Conservation (phyloP, 2,329 filamentous ascomycete genomes). For the Annulohypoxylon truncatum region DNA sequence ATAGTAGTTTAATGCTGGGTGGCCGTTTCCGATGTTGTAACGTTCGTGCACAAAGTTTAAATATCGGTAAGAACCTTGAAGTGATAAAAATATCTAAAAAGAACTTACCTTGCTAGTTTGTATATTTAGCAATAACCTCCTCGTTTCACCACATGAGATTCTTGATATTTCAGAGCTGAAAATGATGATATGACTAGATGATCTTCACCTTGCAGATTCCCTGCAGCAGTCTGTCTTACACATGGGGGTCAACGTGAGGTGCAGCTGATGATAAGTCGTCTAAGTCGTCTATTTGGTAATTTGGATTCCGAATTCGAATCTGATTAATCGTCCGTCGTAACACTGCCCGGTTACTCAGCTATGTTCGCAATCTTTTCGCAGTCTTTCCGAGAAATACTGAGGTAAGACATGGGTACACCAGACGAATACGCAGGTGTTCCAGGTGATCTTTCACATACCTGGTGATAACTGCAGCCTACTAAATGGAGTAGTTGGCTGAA, state of each 20-base stretch:
- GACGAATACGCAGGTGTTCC: constrained; percentile 22
- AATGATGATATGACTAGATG: constrained; percentile 6
- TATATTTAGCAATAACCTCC: background rate
- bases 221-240: constrained; percentile 22
- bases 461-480: constrained; percentile 14
- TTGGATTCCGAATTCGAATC: constrained; percentile 9
- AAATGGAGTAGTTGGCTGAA: constrained; percentile 4
- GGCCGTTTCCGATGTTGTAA: background rate
- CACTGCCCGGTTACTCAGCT: constrained; percentile 8
- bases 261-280: background rate
- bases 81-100: background rate
- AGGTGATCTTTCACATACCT: constrained; percentile 20
- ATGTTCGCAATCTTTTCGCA: background rate
- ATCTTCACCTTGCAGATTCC: constrained; percentile 10
- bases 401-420: constrained; percentile 6
- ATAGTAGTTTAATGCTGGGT: background rate
- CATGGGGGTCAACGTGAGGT: background rate
- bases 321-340: constrained; percentile 8
- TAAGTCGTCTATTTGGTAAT: background rate
- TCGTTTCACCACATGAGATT: background rate
- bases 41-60: background rate
- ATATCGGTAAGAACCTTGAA: background rate
- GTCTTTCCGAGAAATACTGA: background rate
- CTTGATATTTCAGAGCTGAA: constrained; percentile 14
- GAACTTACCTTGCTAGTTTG: background rate